Conservation (phyloP, 192 early-diverging fungal species). For the Phycomyces blakesleeanus region DNA sequence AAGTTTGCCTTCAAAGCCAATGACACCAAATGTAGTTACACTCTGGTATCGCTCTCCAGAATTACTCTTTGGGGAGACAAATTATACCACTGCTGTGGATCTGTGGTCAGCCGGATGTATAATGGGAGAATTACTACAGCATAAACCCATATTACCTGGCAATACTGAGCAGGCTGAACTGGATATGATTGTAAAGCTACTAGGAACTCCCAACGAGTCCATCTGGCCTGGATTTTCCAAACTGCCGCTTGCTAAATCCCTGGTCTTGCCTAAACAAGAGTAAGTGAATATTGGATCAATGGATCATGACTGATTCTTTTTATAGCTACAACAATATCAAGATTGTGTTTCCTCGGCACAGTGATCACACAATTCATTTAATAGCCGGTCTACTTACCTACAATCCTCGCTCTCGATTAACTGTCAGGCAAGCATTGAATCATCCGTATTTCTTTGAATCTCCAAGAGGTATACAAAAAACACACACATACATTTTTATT, state of each 20-base stretch:
- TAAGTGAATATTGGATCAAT: constrained; percentile 13
- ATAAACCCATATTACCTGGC: constrained; percentile 77
- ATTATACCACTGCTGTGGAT: constrained; percentile 72
- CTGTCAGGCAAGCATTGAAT: constrained; percentile 60
- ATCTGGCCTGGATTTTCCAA: constrained; percentile 77
- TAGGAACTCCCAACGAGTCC: constrained; percentile 70
- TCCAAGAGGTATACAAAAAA: constrained; percentile 56
- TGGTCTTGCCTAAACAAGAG: constrained; percentile 58
- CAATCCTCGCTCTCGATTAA: constrained; percentile 62
- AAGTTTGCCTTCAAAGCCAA: constrained; percentile 54
- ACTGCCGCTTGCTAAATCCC: constrained; percentile 56
- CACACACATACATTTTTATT: no score
- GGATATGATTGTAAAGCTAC: constrained; percentile 62
- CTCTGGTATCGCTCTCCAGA: constrained; percentile 87
- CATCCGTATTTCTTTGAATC: constrained; percentile 76
- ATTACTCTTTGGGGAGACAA: constrained; percentile 67
- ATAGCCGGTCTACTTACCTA: constrained; percentile 71
- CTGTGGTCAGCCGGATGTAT: constrained; percentile 86
- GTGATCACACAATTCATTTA: constrained; percentile 52
- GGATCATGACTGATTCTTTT: no score
- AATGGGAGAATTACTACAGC: constrained; percentile 76
- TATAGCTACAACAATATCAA: constrained; percentile 56
- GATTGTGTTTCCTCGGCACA: constrained; percentile 48
- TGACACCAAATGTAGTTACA: constrained; percentile 84
- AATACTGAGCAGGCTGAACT: constrained; percentile 76